Conservation (phyloP, 441 rosid genomes). For the Aquilaria agallochum region DNA sequence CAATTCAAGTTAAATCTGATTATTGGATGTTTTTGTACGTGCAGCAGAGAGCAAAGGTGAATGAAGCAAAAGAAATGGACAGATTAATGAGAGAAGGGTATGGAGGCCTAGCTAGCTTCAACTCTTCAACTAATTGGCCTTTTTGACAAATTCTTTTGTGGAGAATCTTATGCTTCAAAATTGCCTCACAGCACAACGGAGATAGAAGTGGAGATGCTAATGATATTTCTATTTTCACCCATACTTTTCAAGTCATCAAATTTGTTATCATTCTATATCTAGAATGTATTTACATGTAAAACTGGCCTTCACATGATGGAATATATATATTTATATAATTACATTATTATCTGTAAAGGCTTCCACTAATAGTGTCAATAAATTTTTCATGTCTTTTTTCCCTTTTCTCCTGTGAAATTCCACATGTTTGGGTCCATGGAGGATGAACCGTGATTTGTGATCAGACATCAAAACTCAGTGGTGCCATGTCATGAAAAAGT, state of each 20-base stretch:
- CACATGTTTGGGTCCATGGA: slow-evolving; percentile 4
- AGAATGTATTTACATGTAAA: neutral
- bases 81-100: slow-evolving; percentile 46
- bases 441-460: neutral
- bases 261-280: neutral
- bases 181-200: neutral
- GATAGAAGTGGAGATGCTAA: neutral
- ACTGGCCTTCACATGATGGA: neutral
- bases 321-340: neutral
- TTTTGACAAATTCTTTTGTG: slow-evolving; percentile 1
- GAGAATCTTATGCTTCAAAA: neutral
- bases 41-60: slow-evolving; percentile 55
- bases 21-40: slow-evolving; percentile 5
- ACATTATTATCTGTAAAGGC: neutral
- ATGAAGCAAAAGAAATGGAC: slow-evolving; percentile 53
- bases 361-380: too few relatives aligned
- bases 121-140: slow-evolving; percentile 12
- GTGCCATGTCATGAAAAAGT: slow-evolving; percentile 9
- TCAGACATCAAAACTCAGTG: slow-evolving; percentile 1
- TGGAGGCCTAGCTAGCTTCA: slow-evolving; percentile 26
- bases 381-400: neutral
- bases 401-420: slow-evolving; percentile 1
- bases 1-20: neutral
- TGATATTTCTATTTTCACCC: neutral
- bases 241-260: neutral